Base-by-base conservation (phyloP, 306 rosid species). In the Sicyos baderoa region DNA sequence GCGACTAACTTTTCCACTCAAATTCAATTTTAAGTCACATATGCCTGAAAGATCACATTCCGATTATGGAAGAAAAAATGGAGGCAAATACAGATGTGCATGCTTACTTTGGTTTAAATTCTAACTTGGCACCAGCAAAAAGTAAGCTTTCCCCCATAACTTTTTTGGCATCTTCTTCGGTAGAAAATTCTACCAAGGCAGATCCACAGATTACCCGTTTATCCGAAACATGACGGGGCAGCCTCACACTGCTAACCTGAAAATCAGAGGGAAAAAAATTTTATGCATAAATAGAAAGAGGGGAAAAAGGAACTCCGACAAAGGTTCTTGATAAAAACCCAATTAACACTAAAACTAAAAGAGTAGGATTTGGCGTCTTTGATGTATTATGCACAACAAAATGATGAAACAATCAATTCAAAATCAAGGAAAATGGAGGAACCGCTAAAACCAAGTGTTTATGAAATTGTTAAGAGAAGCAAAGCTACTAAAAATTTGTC, bases 241-340 rank as follows among this genome's bases (percentile, higher is more conserved):
- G 82, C 80, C 97, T 82, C 66, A 91, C 89, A 62, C 96, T 91
- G 76, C 79, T 89, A 59, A 91, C 88, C 97, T 91, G 90, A 80
- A 79, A 73, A 40, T 32, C 49, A 21, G 16, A 37, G 54, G 72
- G n/a, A 44, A 62, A 50, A 9, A 7, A 4, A 27, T 52, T 9
- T 29, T 5, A 32, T 32, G 35, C 12, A 18, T 35, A 35, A 6
- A 35, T 7, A 35, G 2, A 29, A 5, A 29, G 4, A 29, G 35
- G 35, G 9, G 1, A 7, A 15, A 25, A 7, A 15, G 6, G n/a
- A 15, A 25, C n/a, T 9, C 0, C 9, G 23, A 65, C 23, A 67
- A 49, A 23, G 19, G 22, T 17, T 2, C 15, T 16, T 17, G 16
- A 18, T 62, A 62, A 40, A 37, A 40, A 37, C 68, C 51, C n/a